Base-by-base conservation (phyloP, 495 filamentous ascomycete genomes). In the Xeromyces bisporus region DNA sequence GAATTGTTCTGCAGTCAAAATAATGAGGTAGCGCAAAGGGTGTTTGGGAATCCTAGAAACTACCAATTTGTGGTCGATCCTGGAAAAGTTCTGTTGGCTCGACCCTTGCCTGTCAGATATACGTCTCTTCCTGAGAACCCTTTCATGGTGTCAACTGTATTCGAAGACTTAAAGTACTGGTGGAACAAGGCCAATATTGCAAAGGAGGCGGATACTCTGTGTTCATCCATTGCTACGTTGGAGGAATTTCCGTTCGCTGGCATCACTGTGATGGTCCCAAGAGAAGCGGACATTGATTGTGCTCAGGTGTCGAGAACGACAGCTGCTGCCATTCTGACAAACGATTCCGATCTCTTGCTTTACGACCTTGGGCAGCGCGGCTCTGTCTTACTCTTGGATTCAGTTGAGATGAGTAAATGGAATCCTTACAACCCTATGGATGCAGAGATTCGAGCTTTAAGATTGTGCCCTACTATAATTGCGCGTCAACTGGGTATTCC, bases 311-410 rank as follows among this genome's bases (percentile, higher is more conserved):
- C 69, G n/a, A 58, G 48, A n/a, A 28, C 48, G 2, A 49, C 60
- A 28, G 69, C 64, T 2, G 62, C 64, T 0, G 51, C 57, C 2
- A 46, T 81, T 15, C 41, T 86, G 7, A 81, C 78, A 6, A 66
- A 62, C 15, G 80, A 86, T 41, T 84, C 80, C 0, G 80, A 86
- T 40, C 56, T 84, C n/a, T 54, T 83, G 13, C 58, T 81, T 0
- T 63, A 80, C 41, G 63, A 80, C 28, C 55, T 81, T 3, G 77
- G 75, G 2, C 15, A 39, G 0, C 24, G 59, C 12, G 71, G 76
- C 2, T 50, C 56, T 3, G 70, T 82, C 1, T 45, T 70, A 3
- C 71, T 79, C 40, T 53, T 83, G 14, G 49, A 60, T 29, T 70
- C 73, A 4, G 35, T 57, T 34, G 50, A 44, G 39, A 43, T 51